Conservation (phyloP, 2,329 filamentous ascomycete species). For the Clonostachys byssicola region DNA sequence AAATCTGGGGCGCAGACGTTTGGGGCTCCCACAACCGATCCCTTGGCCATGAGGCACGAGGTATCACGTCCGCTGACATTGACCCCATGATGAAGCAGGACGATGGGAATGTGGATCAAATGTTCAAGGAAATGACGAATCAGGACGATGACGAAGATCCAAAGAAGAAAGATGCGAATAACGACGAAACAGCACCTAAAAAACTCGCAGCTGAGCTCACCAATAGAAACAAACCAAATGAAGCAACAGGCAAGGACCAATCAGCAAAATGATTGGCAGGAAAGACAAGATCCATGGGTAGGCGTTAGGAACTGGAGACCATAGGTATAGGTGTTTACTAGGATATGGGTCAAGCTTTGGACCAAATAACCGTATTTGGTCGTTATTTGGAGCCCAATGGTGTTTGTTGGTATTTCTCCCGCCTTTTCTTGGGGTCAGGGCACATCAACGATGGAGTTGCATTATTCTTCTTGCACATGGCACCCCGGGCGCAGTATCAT, state of each 20-base stretch:
- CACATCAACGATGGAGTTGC: too few relatives aligned
- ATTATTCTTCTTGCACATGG: too few relatives aligned
- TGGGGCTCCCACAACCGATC: slow-evolving; percentile 31
- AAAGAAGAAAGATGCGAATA: slow-evolving; percentile 25
- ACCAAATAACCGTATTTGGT: background rate
- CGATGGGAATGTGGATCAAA: slow-evolving; percentile 46
- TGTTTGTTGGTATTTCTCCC: too few relatives aligned
- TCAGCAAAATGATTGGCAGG: too few relatives aligned
- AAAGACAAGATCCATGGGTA: too few relatives aligned
- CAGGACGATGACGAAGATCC: slow-evolving; percentile 42
- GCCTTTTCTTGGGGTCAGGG: background rate
- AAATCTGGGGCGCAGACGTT: slow-evolving; percentile 44
- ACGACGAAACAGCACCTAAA: slow-evolving; percentile 8
- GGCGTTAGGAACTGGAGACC: too few relatives aligned
- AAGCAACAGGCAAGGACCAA: too few relatives aligned
- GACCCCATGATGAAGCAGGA: slow-evolving; percentile 27
- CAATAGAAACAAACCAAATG: too few relatives aligned
- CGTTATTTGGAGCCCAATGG: background rate
- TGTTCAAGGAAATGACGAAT: slow-evolving; percentile 53
- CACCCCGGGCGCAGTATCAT: too few relatives aligned
- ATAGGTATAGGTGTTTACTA: too few relatives aligned
- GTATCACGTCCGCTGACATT: slow-evolving; percentile 17
- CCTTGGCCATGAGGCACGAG: slow-evolving; percentile 14
- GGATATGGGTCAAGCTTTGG: background rate
- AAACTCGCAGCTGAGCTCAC: too few relatives aligned